Conservation (phyloP, 768 basidiomycete species). For the Trametes cubensis region DNA sequence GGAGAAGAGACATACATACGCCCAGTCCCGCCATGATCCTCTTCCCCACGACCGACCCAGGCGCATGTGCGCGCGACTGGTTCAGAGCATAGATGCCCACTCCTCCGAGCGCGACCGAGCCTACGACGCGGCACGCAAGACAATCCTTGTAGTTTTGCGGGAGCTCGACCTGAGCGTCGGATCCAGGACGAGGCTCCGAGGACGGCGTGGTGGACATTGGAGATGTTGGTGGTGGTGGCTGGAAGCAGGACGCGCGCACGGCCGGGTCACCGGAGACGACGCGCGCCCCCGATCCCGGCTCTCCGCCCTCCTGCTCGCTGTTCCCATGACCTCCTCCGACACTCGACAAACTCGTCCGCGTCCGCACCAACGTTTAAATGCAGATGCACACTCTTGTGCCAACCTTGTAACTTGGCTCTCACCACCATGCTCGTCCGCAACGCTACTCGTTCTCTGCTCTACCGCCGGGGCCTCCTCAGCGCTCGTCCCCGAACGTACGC, state of each 20-base stretch:
- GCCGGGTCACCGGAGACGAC: not conserved
- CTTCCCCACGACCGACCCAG: conserved; percentile 63
- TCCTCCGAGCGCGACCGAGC: conserved; percentile 61
- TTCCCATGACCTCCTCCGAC: conserved; percentile 15
- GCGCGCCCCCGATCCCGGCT: not conserved
- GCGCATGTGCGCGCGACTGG: conserved; percentile 62
- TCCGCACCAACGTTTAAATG: not conserved
- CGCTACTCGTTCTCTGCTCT: conserved; percentile 1
- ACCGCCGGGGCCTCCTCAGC: not conserved
- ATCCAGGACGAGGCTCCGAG: not conserved
- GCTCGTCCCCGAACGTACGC: conserved; percentile 9
- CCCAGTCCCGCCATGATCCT: conserved; percentile 64
- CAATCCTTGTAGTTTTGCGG: conserved; percentile 47
- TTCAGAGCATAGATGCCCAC: conserved; percentile 70
- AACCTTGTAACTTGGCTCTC: not conserved
- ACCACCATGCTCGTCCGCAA: conserved; percentile 5
- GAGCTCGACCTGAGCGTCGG: not conserved
- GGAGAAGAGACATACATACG: conserved; percentile 46
- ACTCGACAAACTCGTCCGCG: not conserved
- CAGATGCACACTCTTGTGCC: no score
- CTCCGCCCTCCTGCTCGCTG: not conserved
- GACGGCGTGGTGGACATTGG: conserved; percentile 8
- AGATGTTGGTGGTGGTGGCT: not conserved
- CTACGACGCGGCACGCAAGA: conserved; percentile 69
- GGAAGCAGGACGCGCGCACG: not conserved